Base-by-base conservation (phyloP, 805 yeast species). In the Blastobotrys attinorum region DNA sequence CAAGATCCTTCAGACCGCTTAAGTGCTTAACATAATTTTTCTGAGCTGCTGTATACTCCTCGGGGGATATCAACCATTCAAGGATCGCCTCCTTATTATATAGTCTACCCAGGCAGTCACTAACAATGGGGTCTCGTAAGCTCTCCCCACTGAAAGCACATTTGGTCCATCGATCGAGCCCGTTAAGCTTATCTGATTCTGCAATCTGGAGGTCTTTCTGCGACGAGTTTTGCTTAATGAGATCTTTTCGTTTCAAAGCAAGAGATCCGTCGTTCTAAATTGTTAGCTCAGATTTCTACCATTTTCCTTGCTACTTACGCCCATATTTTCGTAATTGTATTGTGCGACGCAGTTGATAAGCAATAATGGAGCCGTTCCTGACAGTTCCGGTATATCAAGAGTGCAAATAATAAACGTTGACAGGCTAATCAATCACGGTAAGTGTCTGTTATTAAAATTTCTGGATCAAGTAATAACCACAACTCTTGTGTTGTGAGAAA, bases 41-140 rank as follows among this genome's bases (percentile, higher is more conserved):
- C 31, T 41, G 46, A 1, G 42, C 22, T 13, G 27, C 35, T 15
- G 53, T 50, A 39, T 60, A 52, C 25, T 53, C 53, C 20, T 62
- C 64, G 31, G 58, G 58, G 10, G 61, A 59, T 4, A 81, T 45
- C 4, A 84, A 56, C 56, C 71, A 67, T 50, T 80, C 80, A 4
- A 85, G 50, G 0, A 82, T 57, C 23, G 76, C 60, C 46, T 79
- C 84, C 47, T 81, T 83, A 47, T 77, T 73, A 58, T 71, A 81
- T 7, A 85, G 54, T 25, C 65, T 57, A 0, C 95, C 95, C 45
- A 63, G 65, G 55, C 69, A 79, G 60, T 84, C 94, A 22, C 84
- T 72, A 2, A 81, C 79, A 1, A 83, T 62, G 0, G 82, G 83
- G 3, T 50, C 52, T 10, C 54, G 48, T 13, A 83, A 65, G 52